A percentile compares a stretch with the other conserved stretches of the same genome.
These are phyloP conservation scores for Solanum chiquidenum DNA, from an alignment of 257 asterid genomes.

Conservation along the genomic window DNA sequence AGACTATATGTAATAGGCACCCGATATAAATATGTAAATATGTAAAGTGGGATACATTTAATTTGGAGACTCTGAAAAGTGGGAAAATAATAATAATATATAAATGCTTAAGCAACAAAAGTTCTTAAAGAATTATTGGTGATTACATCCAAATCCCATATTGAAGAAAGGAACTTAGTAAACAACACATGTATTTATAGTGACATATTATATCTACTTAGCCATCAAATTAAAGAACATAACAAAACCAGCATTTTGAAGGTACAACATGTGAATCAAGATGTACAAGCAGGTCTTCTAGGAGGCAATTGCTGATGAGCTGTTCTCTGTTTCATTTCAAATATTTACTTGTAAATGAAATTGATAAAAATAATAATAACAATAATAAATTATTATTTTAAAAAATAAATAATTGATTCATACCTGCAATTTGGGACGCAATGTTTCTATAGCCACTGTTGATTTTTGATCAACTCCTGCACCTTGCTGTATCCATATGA, in stretches of 20 bases:
- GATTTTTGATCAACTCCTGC: slow-evolving; percentile 45
- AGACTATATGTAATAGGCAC: not conserved
- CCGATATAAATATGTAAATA: not conserved
- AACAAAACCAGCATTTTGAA: not conserved
- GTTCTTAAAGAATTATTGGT: not conserved
- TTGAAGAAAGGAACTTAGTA: not conserved
- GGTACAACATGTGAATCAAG: slow-evolving; percentile 10
- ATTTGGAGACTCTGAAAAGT: not conserved
- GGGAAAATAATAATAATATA: not conserved
- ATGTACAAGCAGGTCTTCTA: slow-evolving; percentile 64
- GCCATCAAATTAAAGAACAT: not conserved
- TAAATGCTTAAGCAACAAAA: not conserved
- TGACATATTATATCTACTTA: not conserved
- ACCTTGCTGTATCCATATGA: slow-evolving; percentile 49
- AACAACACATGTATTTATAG: not conserved
- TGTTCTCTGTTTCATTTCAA: slow-evolving; percentile 42
- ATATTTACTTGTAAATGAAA: not conserved
- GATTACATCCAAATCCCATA: not conserved
- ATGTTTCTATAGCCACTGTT: slow-evolving; percentile 53
- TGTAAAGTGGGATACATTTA: not conserved
- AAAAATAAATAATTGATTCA: not conserved
- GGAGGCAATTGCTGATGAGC: slow-evolving; percentile 88
- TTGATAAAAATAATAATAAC: not conserved
- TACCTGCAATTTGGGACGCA: slow-evolving; percentile 72
- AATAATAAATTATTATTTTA: not conserved